phyloP scores from a whole-genome alignment of 2,329 filamentous ascomycete species.

The Monosporascus ibericus region DNA sequence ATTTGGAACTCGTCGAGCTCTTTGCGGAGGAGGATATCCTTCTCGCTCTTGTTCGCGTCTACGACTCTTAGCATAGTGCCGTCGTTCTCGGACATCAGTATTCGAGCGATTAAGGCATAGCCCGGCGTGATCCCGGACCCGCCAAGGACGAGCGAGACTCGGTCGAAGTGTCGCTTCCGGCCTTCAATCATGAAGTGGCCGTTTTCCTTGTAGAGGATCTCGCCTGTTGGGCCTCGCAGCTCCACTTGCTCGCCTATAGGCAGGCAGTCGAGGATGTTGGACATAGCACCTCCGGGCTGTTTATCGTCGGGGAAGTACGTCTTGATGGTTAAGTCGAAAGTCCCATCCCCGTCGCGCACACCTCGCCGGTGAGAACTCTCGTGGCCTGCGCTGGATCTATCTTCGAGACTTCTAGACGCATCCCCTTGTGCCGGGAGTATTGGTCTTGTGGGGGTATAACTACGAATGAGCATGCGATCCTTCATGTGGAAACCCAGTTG shows the following conservation, averaged over 20 bases:
- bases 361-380: not conserved
- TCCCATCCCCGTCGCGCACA: conserved; percentile 30
- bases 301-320: conserved; percentile 41
- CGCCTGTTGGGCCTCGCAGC: conserved; percentile 43
- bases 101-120: conserved; percentile 27
- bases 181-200: conserved; percentile 39
- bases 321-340: conserved; percentile 43
- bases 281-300: conserved; percentile 48
- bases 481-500: conserved; percentile 46
- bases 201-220: conserved; percentile 41
- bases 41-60: not conserved
- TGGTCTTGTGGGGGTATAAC: conserved; percentile 45
- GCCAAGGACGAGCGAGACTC: conserved; percentile 41
- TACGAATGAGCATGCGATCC: conserved; percentile 43
- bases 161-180: conserved; percentile 16
- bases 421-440: conserved; percentile 23
- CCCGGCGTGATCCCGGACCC: conserved; percentile 46
- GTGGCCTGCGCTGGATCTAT: not conserved
- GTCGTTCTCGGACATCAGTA: not conserved
- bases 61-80: not conserved
- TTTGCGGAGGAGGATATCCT: not conserved
- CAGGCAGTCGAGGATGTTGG: conserved; percentile 45
- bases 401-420: not conserved
- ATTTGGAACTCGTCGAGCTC: not conserved
- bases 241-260: conserved; percentile 41